A percentile compares a stretch with the other conserved stretches of the same genome.
These are phyloP conservation scores for Lodderomyces parapsilosis DNA, from an alignment of 1,139 yeast species.

Conservation along the genomic window DNA sequence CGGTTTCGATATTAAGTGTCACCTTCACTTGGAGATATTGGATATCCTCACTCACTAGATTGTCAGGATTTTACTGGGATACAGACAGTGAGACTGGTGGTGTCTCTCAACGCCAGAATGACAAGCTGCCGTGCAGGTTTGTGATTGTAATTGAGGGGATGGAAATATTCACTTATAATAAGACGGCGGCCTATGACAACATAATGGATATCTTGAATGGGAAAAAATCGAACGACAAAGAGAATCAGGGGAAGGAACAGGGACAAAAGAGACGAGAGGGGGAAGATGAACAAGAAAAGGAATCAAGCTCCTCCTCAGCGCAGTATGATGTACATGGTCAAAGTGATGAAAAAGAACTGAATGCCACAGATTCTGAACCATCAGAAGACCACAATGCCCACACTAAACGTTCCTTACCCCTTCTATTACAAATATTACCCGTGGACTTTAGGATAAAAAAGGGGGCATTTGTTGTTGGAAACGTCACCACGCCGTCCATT, in stretches of 20 bases:
- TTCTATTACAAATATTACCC: conserved; percentile 52
- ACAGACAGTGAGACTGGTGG: conserved; percentile 19
- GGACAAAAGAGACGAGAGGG: neutral
- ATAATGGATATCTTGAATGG: conserved; percentile 47
- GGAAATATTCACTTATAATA: conserved; percentile 78
- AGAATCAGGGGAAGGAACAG: neutral
- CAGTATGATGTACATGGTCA: neutral
- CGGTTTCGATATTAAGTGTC: conserved; percentile 67
- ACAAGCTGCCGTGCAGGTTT: conserved; percentile 58
- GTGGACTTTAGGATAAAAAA: conserved; percentile 55
- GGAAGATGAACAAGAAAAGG: neutral
- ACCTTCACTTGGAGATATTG: conserved; percentile 90
- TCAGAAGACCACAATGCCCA: neutral
- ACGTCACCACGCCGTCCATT: conserved; percentile 71
- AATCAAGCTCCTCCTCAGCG: conserved; percentile 5
- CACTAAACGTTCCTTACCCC: conserved; percentile 9
- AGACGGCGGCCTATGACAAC: conserved; percentile 72
- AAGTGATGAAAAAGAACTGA: neutral
- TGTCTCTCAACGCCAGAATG: conserved; percentile 29
- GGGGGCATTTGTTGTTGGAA: conserved; percentile 80
- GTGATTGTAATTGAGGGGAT: conserved; percentile 66
- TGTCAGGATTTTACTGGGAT: conserved; percentile 37
- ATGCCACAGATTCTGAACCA: neutral
- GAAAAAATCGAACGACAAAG: conserved; percentile 9
- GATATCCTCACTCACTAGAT: conserved; percentile 54